Conservation (phyloP, 1,284 basidiomycete species). For the Apiotrichum brassicae region DNA sequence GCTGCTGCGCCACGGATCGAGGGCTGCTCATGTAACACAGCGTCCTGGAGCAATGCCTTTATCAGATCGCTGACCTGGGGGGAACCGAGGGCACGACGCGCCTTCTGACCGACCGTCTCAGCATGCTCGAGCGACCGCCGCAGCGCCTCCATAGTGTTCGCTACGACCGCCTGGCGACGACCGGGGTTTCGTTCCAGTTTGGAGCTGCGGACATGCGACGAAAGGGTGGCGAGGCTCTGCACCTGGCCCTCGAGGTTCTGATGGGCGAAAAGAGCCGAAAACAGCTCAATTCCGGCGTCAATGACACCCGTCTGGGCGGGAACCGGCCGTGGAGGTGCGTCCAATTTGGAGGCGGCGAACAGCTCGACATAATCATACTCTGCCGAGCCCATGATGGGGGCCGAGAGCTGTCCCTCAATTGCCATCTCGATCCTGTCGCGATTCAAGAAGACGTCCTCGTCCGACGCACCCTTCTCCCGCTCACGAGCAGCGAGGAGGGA, state of each 20-base stretch:
- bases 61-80: conserved; percentile 63
- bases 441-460: conserved; percentile 59
- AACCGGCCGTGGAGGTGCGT: conserved; percentile 50
- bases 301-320: conserved; percentile 77
- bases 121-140: conserved; percentile 65
- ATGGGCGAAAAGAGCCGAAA: conserved; percentile 68
- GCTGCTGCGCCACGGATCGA: conserved; percentile 74
- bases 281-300: conserved; percentile 81
- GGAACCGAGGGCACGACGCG: conserved; percentile 64
- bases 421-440: conserved; percentile 69
- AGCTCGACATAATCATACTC: conserved; percentile 81
- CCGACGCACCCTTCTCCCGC: conserved; percentile 31
- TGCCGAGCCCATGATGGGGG: conserved; percentile 73
- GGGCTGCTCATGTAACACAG: conserved; percentile 72
- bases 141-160: conserved; percentile 77
- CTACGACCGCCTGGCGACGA: conserved; percentile 74
- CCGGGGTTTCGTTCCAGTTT: conserved; percentile 85
- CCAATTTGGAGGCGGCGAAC: conserved; percentile 45
- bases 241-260: conserved; percentile 67
- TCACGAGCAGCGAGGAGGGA: conserved; percentile 52
- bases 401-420: conserved; percentile 66
- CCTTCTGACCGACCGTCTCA: conserved; percentile 52
- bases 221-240: conserved; percentile 62
- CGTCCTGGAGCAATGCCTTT: conserved; percentile 70
- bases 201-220: conserved; percentile 57